Percentiles rank a stretch among this genome's conserved stretches.
Conservation (phyloP, 805 yeast genomes). For the Ogataea polymorpha region DNA sequence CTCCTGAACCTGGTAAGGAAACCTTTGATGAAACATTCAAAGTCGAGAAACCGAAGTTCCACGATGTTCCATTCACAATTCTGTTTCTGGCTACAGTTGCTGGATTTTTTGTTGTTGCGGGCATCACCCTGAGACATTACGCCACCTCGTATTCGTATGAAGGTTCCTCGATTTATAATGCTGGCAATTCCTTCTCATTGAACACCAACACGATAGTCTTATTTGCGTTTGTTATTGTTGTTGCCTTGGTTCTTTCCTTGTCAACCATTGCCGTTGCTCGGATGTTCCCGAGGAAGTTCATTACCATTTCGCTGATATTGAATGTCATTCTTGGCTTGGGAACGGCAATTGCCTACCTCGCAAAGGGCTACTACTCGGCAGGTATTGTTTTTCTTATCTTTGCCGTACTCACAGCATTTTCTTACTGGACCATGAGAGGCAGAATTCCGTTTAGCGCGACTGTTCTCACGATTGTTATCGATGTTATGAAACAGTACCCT, state of each 20-base stretch:
- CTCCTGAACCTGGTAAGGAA: conserved; percentile 33
- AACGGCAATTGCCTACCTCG: conserved; percentile 72
- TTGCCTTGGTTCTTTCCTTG: conserved; percentile 56
- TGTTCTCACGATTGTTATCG: conserved; percentile 46
- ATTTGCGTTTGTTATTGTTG: conserved; percentile 60
- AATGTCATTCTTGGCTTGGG: conserved; percentile 70
- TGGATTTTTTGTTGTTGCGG: conserved; percentile 72
- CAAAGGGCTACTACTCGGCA: conserved; percentile 68
- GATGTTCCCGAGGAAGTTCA: conserved; percentile 61
- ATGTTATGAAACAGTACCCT: conserved; percentile 68
- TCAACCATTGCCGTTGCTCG: conserved; percentile 61
- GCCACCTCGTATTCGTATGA: conserved; percentile 48
- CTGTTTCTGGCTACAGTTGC: conserved; percentile 42
- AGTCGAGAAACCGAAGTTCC: conserved; percentile 55
- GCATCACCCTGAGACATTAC: conserved; percentile 64
- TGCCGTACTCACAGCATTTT: conserved; percentile 16
- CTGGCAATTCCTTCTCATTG: conserved; percentile 54
- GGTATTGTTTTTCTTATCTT: conserved; percentile 53
- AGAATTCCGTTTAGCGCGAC: conserved; percentile 29
- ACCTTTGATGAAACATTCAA: conserved; percentile 68
- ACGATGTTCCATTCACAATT: conserved; percentile 69
- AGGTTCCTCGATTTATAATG: conserved; percentile 61
- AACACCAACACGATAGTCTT: conserved; percentile 73
- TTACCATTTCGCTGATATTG: conserved; percentile 62
- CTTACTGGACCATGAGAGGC: conserved; percentile 20